Evolutionary conservation across 495 filamentous ascomycete genomes (phyloP), one percentile per base, ranked within the genome.

Genomic region (Lindgomyces ingoldianus): DNA sequence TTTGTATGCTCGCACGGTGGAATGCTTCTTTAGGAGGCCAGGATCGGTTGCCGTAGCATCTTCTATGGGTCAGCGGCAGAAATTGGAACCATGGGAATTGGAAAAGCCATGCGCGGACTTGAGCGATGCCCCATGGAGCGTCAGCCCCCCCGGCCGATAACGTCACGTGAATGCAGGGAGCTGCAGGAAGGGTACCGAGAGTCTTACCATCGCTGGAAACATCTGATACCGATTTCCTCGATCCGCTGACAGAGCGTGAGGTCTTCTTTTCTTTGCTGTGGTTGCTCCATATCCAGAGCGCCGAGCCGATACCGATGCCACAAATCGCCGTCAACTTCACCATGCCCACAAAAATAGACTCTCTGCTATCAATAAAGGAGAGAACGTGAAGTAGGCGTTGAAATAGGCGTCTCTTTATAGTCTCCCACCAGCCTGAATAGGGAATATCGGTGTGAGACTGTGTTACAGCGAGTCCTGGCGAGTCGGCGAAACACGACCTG

Each of bases 21-120:
- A 91, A 73, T 90, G 84, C 70, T 91, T 91, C 72, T 84, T 85
- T 50, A 96, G 78, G 18, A 98, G 79, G 19, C 85, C 82, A 11
- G 91, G 89, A 57, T 96, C 91, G 26, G 84, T 86, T 22, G 24
- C 25, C 29, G 26, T 30, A 33, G 64, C 51, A 65, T 66, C 65
- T 71, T 11, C 19, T 1, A 26, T 22, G 9, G 4, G 10, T 55
- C n/a, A 55, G 9, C 30, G 12, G 11, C 11, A 11, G 12, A 42
- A 42, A 10, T 10, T 22, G 30, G 22, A 30, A 29, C 9, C 27
- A 21, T 22, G 25, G 39, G 19, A 11, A 14, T 27, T 8, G 51
- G 12, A n/a, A 11, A 8, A 14, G 11, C n/a, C 11, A 52, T 52
- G 51, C 29, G 29, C 51, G 33, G 51, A 26, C 11, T 8, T 24